Evolutionary conservation across 2,329 filamentous ascomycete genomes (phyloP).

Genomic region (Ambrosiella cleistominuta): DNA sequence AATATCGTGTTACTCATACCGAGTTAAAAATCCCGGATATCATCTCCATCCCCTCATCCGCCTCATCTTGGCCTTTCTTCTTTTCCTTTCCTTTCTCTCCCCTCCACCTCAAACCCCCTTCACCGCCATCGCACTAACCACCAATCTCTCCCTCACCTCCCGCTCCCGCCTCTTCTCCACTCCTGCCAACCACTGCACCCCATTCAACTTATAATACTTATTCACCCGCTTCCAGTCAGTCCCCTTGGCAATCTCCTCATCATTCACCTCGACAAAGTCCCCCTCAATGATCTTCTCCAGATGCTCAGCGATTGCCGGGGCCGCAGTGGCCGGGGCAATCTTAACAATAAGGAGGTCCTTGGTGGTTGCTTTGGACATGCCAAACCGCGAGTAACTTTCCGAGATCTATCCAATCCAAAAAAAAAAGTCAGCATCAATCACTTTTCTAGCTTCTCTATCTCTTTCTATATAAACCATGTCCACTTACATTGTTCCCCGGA

Average conservation of each 20-base stretch:
- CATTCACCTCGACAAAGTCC: slow-evolving; percentile 37
- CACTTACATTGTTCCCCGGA: slow-evolving; percentile 58
- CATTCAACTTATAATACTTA: slow-evolving; percentile 75
- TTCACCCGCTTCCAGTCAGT: slow-evolving; percentile 53
- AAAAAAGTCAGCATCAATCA: background rate
- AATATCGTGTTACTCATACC: too few species aligned
- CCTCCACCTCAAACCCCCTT: slow-evolving; percentile 29
- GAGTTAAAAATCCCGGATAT: too few species aligned
- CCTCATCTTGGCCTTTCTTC: too few species aligned
- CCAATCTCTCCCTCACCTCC: slow-evolving; percentile 46
- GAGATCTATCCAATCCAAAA: slow-evolving; percentile 45
- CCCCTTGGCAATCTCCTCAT: slow-evolving; percentile 39
- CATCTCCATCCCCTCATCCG: too few species aligned
- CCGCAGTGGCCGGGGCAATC: slow-evolving; percentile 33
- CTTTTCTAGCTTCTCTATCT: background rate
- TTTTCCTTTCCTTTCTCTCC: background rate
- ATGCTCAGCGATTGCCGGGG: slow-evolving; percentile 35
- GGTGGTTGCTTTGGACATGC: slow-evolving; percentile 49
- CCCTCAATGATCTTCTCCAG: slow-evolving; percentile 46
- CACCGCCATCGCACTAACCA: slow-evolving; percentile 63
- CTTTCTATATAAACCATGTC: background rate
- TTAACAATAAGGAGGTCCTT: slow-evolving; percentile 66
- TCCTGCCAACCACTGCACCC: slow-evolving; percentile 32
- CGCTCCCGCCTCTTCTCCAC: slow-evolving; percentile 27
- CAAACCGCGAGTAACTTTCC: slow-evolving; percentile 78